Conservation (phyloP, 352 stramenopile species). For the Pythium aristosporum region DNA sequence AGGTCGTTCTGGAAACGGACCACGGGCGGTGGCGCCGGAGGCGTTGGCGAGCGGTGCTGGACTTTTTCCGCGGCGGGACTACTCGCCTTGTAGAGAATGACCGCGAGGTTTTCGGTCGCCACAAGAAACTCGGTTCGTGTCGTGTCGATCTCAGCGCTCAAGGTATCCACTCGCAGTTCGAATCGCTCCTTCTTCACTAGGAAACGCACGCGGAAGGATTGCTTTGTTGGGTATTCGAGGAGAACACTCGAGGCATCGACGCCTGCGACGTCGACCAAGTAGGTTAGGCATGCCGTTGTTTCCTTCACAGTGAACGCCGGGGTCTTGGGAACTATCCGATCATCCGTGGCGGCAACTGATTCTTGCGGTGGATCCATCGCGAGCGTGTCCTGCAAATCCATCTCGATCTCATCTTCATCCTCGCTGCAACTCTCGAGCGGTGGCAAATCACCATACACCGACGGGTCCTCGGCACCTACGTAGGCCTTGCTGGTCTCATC, state of each 20-base stretch:
- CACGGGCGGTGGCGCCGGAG: conserved; percentile 19
- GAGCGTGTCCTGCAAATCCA: conserved; percentile 6
- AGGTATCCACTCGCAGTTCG: conserved; percentile 32
- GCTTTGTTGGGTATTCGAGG: conserved; percentile 37
- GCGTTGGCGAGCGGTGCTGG: neutral
- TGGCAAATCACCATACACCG: conserved; percentile 41
- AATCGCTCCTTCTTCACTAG: conserved; percentile 20
- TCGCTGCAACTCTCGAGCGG: conserved; percentile 60
- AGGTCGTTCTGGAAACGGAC: conserved; percentile 72
- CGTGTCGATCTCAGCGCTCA: conserved; percentile 34
- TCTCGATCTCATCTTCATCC: conserved; percentile 33
- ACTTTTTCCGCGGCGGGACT: neutral
- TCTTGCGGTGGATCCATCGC: conserved; percentile 6
- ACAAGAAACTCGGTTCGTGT: conserved; percentile 44
- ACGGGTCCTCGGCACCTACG: conserved; percentile 8
- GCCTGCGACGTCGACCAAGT: conserved; percentile 40
- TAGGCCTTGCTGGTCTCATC: conserved; percentile 12
- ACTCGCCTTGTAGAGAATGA: conserved; percentile 50
- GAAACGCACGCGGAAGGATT: conserved; percentile 40
- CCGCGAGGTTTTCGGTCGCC: conserved; percentile 69
- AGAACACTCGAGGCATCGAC: conserved; percentile 42
- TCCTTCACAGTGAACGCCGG: conserved; percentile 45
- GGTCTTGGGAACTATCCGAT: conserved; percentile 3
- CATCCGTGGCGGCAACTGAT: too few species aligned
- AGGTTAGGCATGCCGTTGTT: conserved; percentile 47